Conservation (phyloP, 305 asterid genomes). For the Fraxinus xanthoxyloides region DNA sequence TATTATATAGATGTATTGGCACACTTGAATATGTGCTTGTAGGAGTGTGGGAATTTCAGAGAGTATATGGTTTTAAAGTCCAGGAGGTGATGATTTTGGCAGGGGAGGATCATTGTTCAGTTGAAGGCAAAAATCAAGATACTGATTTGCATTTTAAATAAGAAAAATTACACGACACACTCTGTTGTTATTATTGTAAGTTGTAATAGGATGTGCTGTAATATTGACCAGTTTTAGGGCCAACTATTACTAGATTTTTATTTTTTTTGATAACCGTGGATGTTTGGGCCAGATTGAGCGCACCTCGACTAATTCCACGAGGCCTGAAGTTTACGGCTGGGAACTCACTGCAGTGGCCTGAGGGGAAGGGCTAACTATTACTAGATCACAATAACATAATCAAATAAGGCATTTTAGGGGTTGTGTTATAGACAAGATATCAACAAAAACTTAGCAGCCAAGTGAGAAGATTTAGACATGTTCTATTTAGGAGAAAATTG, state of each 20-base stretch:
- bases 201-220: neutral
- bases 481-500: neutral
- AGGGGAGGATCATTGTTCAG: neutral
- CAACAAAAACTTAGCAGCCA: neutral
- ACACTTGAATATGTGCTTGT: neutral
- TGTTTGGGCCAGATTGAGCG: too few species aligned
- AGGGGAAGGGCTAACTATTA: neutral
- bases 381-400: neutral
- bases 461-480: neutral
- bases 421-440: neutral
- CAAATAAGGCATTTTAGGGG: neutral
- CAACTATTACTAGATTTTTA: neutral
- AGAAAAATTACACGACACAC: neutral
- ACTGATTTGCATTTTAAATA: neutral
- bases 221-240: neutral
- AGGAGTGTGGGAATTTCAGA: neutral
- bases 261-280: too few species aligned
- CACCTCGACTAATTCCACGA: too few species aligned
- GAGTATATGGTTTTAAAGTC: neutral
- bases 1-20: neutral
- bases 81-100: neutral
- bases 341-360: too few species aligned
- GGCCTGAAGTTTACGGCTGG: too few species aligned
- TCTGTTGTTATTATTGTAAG: neutral
- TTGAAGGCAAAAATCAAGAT: neutral